Evolutionary conservation across 2,329 filamentous ascomycete genomes (phyloP).

Genomic region (Talaromyces sp.): DNA sequence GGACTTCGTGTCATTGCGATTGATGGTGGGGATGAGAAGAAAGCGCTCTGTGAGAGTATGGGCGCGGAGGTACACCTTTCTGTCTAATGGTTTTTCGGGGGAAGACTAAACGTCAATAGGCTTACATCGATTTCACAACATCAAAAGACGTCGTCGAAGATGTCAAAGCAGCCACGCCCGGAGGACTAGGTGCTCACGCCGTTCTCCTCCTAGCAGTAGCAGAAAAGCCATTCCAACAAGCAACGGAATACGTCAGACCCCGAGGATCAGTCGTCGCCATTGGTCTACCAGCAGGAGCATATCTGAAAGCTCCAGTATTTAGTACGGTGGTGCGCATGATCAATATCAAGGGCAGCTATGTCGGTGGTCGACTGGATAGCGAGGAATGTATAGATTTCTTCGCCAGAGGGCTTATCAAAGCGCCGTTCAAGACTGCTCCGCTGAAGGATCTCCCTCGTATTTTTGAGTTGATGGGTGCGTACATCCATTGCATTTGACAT

Average conservation of each 20-base stretch:
- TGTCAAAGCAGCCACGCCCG: conserved; percentile 75
- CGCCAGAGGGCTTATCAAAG: conserved; percentile 76
- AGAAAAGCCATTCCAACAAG: conserved; percentile 95
- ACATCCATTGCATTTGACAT: background rate
- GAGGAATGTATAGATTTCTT: conserved; percentile 91
- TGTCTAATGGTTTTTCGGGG: background rate
- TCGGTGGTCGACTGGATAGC: conserved; percentile 86
- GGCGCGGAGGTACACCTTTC: conserved; percentile 56
- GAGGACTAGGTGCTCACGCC: conserved; percentile 81
- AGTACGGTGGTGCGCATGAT: conserved; percentile 88
- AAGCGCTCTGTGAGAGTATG: conserved; percentile 62
- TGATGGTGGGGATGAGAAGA: conserved; percentile 79
- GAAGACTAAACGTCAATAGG: conserved; percentile 26
- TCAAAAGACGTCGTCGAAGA: conserved; percentile 77
- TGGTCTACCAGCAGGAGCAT: conserved; percentile 78
- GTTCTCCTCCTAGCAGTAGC: conserved; percentile 81
- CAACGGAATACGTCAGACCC: conserved; percentile 79
- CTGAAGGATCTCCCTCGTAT: conserved; percentile 76
- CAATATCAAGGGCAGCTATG: conserved; percentile 87
- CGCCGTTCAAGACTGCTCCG: conserved; percentile 81
- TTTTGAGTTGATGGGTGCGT: conserved; percentile 67
- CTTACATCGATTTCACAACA: conserved; percentile 77
- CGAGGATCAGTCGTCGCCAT: conserved; percentile 84
- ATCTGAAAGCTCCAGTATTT: conserved; percentile 80
- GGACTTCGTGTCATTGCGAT: conserved; percentile 77